Evolutionary conservation across 2,329 filamentous ascomycete genomes (phyloP).

Genomic region (Arthrocladium fulminans): DNA sequence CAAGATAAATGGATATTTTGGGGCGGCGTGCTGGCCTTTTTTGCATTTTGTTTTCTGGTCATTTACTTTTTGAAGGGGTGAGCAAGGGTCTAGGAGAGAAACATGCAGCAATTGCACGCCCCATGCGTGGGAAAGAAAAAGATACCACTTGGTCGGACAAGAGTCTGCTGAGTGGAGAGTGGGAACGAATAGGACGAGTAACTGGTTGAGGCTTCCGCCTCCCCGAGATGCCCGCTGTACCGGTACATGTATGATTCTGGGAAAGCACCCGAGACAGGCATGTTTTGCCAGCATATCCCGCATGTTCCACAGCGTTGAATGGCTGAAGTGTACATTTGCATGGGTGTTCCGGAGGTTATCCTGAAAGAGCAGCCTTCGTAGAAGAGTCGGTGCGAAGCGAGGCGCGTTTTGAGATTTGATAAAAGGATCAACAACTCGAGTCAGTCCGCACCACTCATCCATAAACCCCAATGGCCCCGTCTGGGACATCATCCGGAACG

Average conservation of each 20-base stretch:
- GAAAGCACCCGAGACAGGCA: too few relatives aligned
- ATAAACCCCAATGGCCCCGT: too few relatives aligned
- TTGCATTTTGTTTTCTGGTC: conserved; percentile 85
- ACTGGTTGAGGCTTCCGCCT: not conserved
- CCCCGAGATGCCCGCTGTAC: not conserved
- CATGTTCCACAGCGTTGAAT: too few relatives aligned
- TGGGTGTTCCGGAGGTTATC: not conserved
- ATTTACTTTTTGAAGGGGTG: conserved; percentile 58
- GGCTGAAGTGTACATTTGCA: too few relatives aligned
- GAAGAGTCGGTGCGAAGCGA: too few relatives aligned
- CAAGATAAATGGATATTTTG: conserved; percentile 99
- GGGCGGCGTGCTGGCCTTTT: conserved; percentile 75
- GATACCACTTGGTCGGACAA: not conserved
- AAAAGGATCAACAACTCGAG: too few relatives aligned
- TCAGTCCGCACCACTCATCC: too few relatives aligned
- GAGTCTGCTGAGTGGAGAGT: not conserved
- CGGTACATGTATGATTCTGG: too few relatives aligned
- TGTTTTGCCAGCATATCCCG: too few relatives aligned
- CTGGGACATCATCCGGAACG: not conserved
- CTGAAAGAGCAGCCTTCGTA: too few relatives aligned
- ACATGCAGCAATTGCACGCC: not conserved
- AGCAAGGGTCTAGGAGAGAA: not conserved
- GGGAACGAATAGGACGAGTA: not conserved
- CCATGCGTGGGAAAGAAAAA: not conserved
- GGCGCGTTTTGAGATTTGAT: too few relatives aligned